Conservation (phyloP, 352 stramenopile species). For the Pythium brachiatum region DNA sequence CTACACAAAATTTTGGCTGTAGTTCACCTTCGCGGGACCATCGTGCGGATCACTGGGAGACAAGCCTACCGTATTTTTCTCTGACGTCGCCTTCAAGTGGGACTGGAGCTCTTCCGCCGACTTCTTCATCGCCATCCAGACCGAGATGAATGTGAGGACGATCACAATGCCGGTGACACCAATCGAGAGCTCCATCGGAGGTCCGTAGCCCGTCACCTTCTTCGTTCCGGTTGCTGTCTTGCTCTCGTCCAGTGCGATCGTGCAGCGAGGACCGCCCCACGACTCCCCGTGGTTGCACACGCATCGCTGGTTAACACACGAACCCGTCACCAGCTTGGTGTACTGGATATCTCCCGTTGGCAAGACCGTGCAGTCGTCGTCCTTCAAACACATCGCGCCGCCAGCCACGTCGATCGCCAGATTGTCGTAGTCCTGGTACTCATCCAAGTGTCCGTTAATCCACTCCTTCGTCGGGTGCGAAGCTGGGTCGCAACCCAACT, state of each 20-base stretch:
- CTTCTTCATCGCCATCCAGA: no score
- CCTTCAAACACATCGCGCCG: slow-evolving; percentile 41
- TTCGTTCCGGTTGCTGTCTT: not conserved
- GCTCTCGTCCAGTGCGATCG: not conserved
- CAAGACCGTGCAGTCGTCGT: slow-evolving; percentile 60
- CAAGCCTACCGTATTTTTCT: no score
- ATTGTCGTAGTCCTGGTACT: slow-evolving; percentile 63
- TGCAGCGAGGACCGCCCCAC: not conserved
- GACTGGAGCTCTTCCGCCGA: no score
- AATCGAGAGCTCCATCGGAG: not conserved
- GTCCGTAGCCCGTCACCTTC: not conserved
- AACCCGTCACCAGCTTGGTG: not conserved
- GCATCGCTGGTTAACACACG: not conserved
- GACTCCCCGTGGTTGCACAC: not conserved
- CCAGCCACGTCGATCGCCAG: slow-evolving; percentile 44
- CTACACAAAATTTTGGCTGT: no score
- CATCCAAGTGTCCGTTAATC: slow-evolving; percentile 59
- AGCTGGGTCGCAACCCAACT: slow-evolving; percentile 51
- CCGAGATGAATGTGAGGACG: not conserved
- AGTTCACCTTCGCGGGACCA: no score
- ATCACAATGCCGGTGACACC: not conserved
- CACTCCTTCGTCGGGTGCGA: slow-evolving; percentile 24
- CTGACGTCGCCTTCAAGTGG: no score
- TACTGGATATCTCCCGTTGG: not conserved
- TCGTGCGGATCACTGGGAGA: no score